Conservation (phyloP, 2,329 filamentous ascomycete species). For the Ophiostoma pallidulum region DNA sequence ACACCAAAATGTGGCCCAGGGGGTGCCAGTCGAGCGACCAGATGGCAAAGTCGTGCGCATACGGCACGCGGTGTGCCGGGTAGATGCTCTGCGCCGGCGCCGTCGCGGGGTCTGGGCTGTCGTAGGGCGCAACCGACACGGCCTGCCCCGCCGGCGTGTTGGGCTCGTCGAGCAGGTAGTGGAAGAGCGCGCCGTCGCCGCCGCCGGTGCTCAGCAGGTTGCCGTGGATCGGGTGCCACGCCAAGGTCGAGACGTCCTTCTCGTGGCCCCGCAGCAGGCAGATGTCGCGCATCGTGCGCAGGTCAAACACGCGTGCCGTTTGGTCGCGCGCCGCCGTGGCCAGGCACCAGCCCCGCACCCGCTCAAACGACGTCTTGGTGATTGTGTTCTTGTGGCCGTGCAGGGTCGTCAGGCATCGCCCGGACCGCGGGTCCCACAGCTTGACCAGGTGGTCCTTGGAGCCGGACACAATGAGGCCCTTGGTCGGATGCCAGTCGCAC, state of each 20-base stretch:
- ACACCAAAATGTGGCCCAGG: slow-evolving; percentile 86
- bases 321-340: slow-evolving; percentile 91
- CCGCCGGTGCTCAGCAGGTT: slow-evolving; percentile 85
- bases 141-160: slow-evolving; percentile 54
- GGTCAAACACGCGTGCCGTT: slow-evolving; percentile 84
- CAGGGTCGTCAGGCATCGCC: slow-evolving; percentile 82
- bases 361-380: slow-evolving; percentile 85
- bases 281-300: slow-evolving; percentile 97
- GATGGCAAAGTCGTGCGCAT: slow-evolving; percentile 88
- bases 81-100: slow-evolving; percentile 84
- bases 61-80: slow-evolving; percentile 77
- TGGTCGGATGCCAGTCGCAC: slow-evolving; percentile 95
- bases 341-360: slow-evolving; percentile 70
- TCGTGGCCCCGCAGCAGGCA: slow-evolving; percentile 88
- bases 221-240: slow-evolving; percentile 89
- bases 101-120: slow-evolving; percentile 68
- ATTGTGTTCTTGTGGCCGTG: slow-evolving; percentile 98
- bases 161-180: slow-evolving; percentile 93
- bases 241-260: slow-evolving; percentile 85
- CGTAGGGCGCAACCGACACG: slow-evolving; percentile 70
- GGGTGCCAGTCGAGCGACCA: slow-evolving; percentile 99
- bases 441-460: slow-evolving; percentile 98
- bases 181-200: slow-evolving; percentile 78
- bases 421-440: slow-evolving; percentile 92
- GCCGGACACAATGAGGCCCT: slow-evolving; percentile 86